Evolutionary conservation across 2,329 filamentous ascomycete genomes (phyloP).

Genomic region (Aureobasidium namibiae): DNA sequence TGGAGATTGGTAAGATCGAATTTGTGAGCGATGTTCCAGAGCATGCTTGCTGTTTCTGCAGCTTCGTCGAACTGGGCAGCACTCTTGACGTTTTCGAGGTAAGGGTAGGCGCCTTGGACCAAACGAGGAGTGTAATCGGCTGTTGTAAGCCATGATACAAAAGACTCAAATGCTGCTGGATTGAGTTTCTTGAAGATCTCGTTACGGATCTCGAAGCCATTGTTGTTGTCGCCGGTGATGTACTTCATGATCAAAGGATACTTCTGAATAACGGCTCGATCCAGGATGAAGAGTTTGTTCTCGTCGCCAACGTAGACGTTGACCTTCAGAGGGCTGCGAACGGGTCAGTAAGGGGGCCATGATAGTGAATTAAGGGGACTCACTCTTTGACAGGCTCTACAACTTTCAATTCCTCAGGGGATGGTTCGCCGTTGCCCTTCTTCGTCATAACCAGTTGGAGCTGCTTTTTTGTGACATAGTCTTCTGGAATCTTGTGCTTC

Average conservation of each 20-base stretch:
- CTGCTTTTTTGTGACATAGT: neutral
- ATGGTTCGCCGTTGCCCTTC: neutral
- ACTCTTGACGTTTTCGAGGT: neutral
- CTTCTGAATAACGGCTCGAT: neutral
- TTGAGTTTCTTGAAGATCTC: neutral
- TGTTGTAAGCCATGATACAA: neutral
- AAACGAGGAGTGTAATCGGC: constrained; percentile 3
- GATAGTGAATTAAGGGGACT: too few relatives aligned
- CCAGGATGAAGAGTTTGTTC: neutral
- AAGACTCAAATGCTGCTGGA: neutral
- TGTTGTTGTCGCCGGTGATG: neutral
- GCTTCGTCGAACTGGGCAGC: neutral
- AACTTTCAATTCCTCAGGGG: neutral
- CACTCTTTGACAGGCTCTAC: neutral
- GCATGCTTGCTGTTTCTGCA: neutral
- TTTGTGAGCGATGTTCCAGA: constrained; percentile 4
- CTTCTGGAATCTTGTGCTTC: neutral
- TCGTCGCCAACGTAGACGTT: constrained; percentile 4
- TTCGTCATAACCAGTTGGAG: neutral
- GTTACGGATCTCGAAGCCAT: neutral
- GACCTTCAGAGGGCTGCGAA: neutral
- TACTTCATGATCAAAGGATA: neutral
- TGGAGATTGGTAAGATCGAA: neutral
- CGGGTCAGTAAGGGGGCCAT: neutral
- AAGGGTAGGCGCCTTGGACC: neutral